phyloP scores from a whole-genome alignment of 2,329 filamentous ascomycete genomes.

The Pseudocercospora cruenta region DNA sequence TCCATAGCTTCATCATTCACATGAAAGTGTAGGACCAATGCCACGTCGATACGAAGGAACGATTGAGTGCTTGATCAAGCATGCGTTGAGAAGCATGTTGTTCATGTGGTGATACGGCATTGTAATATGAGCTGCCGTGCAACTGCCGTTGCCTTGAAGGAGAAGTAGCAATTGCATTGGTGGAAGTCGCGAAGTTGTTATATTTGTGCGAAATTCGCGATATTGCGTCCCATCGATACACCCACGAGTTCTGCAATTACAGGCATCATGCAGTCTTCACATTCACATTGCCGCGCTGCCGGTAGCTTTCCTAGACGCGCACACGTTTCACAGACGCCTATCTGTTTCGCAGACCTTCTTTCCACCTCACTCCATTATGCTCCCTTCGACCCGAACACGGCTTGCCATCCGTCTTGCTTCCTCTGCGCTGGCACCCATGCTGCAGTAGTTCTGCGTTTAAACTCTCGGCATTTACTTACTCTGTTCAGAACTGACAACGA shows the following conservation, averaged over 20 bases:
- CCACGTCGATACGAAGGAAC: not conserved
- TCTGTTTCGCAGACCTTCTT: not conserved
- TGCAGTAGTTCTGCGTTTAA: not conserved
- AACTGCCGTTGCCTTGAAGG: not conserved
- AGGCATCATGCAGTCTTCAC: slow-evolving; percentile 1
- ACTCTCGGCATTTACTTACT: not conserved
- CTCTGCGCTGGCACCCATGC: not conserved
- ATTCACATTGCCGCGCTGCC: not conserved
- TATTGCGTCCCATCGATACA: not conserved
- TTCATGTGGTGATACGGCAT: not conserved
- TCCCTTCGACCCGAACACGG: not conserved
- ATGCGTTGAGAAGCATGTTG: not conserved
- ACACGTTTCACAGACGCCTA: not conserved
- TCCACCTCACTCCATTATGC: slow-evolving; percentile 1
- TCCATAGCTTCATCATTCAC: not conserved
- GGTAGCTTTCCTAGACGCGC: not conserved
- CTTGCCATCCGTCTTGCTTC: not conserved
- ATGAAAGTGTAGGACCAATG: not conserved
- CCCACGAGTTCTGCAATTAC: not conserved
- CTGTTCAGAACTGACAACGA: not conserved
- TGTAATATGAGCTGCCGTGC: not conserved
- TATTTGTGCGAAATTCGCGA: too few relatives aligned
- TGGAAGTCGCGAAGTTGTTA: not conserved
- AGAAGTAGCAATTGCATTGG: not conserved
- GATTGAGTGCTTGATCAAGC: not conserved